A percentile compares a stretch with the other conserved stretches of the same genome.
These are phyloP conservation scores for Lactarius hatsudake DNA, from an alignment of 768 basidiomycete genomes.

Conservation along the genomic window DNA sequence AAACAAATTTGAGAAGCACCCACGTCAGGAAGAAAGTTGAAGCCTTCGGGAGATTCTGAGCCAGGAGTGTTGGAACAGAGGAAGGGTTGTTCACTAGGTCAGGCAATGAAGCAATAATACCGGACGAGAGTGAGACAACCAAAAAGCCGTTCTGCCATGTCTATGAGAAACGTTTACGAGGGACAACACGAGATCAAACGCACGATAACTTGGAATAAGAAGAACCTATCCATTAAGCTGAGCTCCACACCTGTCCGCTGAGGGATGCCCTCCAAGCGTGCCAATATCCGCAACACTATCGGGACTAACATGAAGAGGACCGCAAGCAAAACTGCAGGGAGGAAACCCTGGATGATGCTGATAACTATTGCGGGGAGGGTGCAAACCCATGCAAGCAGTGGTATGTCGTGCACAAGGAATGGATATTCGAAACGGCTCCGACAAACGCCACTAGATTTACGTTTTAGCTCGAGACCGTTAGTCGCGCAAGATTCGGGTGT, in stretches of 20 bases:
- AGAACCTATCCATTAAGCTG: constrained; percentile 88
- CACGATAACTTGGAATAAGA: constrained; percentile 89
- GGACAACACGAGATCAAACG: constrained; percentile 32
- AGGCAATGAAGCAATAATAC: constrained; percentile 71
- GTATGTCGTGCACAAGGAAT: constrained; percentile 59
- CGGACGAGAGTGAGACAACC: constrained; percentile 80
- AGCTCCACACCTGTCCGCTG: constrained; percentile 80
- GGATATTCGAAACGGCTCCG: constrained; percentile 80
- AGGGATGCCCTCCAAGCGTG: constrained; percentile 87
- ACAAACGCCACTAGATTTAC: constrained; percentile 48
- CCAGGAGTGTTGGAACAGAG: constrained; percentile 67
- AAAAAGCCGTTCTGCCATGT: constrained; percentile 81
- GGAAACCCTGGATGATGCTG: constrained; percentile 85
- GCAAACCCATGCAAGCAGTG: constrained; percentile 84
- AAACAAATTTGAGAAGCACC: constrained; percentile 27
- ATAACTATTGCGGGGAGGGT: constrained; percentile 57
- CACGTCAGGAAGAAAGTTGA: constrained; percentile 91
- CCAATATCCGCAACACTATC: constrained; percentile 78
- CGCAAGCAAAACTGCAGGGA: constrained; percentile 84
- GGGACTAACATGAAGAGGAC: constrained; percentile 88
- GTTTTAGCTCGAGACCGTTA: neutral
- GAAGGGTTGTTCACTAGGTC: constrained; percentile 63
- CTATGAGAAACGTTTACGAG: constrained; percentile 1
- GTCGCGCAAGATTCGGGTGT: neutral
- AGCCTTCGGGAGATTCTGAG: constrained; percentile 73